Conservation (phyloP, 305 asterid species). For the Euphrasia arctica region DNA sequence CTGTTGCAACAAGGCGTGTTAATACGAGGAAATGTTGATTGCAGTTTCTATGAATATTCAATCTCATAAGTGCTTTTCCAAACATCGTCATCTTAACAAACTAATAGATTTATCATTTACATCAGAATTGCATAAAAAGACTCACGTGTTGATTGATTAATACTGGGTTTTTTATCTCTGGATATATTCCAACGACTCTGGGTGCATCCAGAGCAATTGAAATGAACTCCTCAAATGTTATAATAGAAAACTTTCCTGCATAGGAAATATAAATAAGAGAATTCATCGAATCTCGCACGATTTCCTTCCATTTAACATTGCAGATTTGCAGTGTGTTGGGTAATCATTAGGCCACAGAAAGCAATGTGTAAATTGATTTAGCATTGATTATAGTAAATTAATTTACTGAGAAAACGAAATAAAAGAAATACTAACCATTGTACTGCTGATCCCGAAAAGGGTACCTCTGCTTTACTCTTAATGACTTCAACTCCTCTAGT, state of each 20-base stretch:
- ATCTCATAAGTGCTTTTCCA: neutral
- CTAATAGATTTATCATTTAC: neutral
- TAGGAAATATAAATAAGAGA: neutral
- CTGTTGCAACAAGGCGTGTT: conserved; percentile 38
- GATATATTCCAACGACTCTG: conserved; percentile 93
- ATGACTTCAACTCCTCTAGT: conserved; percentile 59
- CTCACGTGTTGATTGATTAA: conserved; percentile 81
- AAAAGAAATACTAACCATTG: conserved; percentile 49
- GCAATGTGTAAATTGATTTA: too few relatives aligned
- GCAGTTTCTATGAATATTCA: conserved; percentile 8
- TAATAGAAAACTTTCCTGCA: conserved; percentile 78
- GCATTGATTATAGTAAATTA: neutral
- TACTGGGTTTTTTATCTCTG: conserved; percentile 88
- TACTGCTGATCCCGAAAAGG: conserved; percentile 69
- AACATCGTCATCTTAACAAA: conserved; percentile 5
- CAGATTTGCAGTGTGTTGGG: too few relatives aligned
- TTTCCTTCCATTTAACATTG: conserved; percentile 15
- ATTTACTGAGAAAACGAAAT: conserved; percentile 9
- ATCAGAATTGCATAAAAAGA: conserved; percentile 13
- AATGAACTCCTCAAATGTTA: conserved; percentile 85
- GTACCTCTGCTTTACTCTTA: conserved; percentile 70
- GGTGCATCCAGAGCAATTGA: conserved; percentile 82
- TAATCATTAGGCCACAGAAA: too few relatives aligned
- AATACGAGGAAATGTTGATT: neutral
- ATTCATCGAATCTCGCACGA: neutral